phyloP scores from a whole-genome alignment of 768 basidiomycete genomes.

The Piloderma croceum region DNA sequence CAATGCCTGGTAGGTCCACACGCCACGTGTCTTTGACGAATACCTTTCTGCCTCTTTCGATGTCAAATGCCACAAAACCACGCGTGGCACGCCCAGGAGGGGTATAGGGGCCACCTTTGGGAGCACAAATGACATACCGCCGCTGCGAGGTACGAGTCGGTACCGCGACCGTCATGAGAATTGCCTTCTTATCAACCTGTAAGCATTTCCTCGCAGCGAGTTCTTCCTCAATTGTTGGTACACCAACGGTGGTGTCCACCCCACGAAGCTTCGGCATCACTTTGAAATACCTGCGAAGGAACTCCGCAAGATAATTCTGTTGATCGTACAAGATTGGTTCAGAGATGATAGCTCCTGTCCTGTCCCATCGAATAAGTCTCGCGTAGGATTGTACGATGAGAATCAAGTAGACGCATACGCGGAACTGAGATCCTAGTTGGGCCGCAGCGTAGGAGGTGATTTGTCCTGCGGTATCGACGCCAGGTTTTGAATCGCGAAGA shows the following conservation, averaged over 20 bases:
- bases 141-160: too few relatives aligned
- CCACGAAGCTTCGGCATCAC: conserved; percentile 4
- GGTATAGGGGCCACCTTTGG: not conserved
- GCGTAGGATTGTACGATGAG: conserved; percentile 8
- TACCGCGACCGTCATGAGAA: too few relatives aligned
- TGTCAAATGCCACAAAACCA: too few relatives aligned
- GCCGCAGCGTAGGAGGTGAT: too few relatives aligned
- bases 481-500: too few relatives aligned
- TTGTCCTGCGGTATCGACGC: conserved; percentile 12
- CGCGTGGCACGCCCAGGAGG: too few relatives aligned
- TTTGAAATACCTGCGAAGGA: conserved; percentile 7
- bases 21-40: too few relatives aligned
- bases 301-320: conserved; percentile 5
- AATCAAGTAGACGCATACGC: conserved; percentile 9
- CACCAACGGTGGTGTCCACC: conserved; percentile 2
- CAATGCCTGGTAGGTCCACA: not conserved
- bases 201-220: too few relatives aligned
- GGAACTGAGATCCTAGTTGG: conserved; percentile 13
- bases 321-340: not conserved
- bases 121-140: conserved; percentile 4
- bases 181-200: too few relatives aligned
- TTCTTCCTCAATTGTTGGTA: too few relatives aligned
- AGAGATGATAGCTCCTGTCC: conserved; percentile 10
- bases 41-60: not conserved
- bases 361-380: conserved; percentile 12